Percentiles rank a stretch among this genome's conserved stretches.
phyloP scores from a whole-genome alignment of 345 rosid species.

The Euclidium syriacum region DNA sequence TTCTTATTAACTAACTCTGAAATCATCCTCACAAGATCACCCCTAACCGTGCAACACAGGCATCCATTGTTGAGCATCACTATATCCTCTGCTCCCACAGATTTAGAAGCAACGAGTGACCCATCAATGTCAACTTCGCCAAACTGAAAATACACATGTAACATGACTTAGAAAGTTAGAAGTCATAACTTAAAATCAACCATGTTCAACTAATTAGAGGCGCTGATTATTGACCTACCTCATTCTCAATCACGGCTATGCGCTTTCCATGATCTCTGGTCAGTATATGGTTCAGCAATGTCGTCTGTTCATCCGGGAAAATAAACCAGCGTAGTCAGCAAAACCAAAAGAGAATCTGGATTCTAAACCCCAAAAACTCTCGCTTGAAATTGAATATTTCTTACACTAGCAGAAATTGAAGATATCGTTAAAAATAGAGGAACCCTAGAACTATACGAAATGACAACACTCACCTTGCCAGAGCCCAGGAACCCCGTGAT shows the following conservation, averaged over 20 bases:
- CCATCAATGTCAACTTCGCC: conserved; percentile 98
- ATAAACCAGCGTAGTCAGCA: background rate
- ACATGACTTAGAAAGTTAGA: background rate
- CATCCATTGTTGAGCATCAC: conserved; percentile 97
- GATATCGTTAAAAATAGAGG: background rate
- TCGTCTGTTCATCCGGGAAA: conserved; percentile 50
- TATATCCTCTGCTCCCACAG: conserved; percentile 84
- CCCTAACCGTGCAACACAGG: conserved; percentile 94
- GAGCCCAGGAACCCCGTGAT: conserved; percentile 95
- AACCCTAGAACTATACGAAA: background rate
- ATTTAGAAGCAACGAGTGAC: conserved; percentile 86
- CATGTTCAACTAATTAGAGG: background rate
- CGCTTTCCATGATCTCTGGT: conserved; percentile 97
- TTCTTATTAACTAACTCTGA: conserved; percentile 66
- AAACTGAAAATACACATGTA: conserved; percentile 41
- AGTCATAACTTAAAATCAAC: background rate
- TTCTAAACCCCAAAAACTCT: too few species aligned
- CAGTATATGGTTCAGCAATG: conserved; percentile 83
- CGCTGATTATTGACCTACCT: conserved; percentile 38
- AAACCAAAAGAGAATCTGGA: background rate
- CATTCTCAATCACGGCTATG: conserved; percentile 94
- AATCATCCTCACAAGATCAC: conserved; percentile 97
- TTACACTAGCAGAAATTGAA: too few species aligned
- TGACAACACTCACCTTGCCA: conserved; percentile 53
- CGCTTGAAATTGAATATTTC: background rate